Percentiles rank a stretch among this genome's conserved stretches.
These are phyloP conservation scores for Thecaphora frezii DNA, from an alignment of 1,284 basidiomycete species.

Conservation along the genomic window DNA sequence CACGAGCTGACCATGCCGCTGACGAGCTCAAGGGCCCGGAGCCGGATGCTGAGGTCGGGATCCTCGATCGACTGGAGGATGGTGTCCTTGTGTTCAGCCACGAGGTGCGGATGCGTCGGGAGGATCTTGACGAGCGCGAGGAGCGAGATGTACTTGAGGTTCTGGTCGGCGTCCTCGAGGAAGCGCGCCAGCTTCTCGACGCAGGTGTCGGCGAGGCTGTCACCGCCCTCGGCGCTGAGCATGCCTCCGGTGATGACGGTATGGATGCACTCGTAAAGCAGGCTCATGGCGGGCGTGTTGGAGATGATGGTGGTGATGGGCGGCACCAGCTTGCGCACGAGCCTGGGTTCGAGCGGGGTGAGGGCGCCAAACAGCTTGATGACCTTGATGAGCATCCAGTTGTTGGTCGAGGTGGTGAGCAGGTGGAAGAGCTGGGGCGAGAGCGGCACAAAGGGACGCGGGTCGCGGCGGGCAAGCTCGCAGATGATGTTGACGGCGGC, in stretches of 20 bases:
- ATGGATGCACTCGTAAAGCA: conserved; percentile 96
- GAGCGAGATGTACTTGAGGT: conserved; percentile 90
- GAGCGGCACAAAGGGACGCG: conserved; percentile 47
- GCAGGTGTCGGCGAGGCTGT: conserved; percentile 80
- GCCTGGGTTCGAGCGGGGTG: conserved; percentile 84
- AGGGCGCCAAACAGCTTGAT: conserved; percentile 69
- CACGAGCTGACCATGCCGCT: conserved; percentile 82
- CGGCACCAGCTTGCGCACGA: conserved; percentile 88
- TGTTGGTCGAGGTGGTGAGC: conserved; percentile 91
- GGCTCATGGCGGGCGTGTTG: conserved; percentile 90
- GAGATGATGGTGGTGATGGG: conserved; percentile 93
- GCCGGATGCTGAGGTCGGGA: conserved; percentile 89
- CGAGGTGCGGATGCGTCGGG: conserved; percentile 84
- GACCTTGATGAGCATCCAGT: conserved; percentile 99
- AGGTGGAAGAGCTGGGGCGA: conserved; percentile 92
- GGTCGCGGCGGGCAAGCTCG: conserved; percentile 70
- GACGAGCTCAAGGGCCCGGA: conserved; percentile 89
- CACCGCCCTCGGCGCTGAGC: conserved; percentile 64
- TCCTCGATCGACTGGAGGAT: conserved; percentile 89
- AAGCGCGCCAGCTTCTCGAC: conserved; percentile 92
- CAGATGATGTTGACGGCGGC: conserved; percentile 92
- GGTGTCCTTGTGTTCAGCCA: conserved; percentile 87
- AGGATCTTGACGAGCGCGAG: conserved; percentile 94
- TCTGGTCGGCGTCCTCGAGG: conserved; percentile 90
- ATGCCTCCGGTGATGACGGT: conserved; percentile 97